Evolutionary conservation across 805 yeast genomes (phyloP).

Genomic region (Yamadazyma nakazawae): DNA sequence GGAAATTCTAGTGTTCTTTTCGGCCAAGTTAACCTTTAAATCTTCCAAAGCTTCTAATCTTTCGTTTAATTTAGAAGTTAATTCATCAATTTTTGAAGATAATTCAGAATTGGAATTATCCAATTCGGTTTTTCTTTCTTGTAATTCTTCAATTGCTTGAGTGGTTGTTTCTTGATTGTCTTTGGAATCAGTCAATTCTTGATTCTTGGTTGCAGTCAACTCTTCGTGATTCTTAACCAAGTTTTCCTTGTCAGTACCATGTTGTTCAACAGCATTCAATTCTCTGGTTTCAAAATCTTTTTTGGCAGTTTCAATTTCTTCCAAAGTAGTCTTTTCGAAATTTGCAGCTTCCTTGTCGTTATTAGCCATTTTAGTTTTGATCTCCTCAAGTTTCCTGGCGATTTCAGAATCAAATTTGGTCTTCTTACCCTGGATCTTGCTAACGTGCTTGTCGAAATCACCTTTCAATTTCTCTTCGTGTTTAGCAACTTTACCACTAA

Average conservation of each 20-base stretch:
- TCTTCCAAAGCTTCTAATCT: slow-evolving; percentile 31
- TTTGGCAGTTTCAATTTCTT: slow-evolving; percentile 44
- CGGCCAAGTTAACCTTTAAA: slow-evolving; percentile 29
- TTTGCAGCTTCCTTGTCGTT: slow-evolving; percentile 32
- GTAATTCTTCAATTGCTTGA: slow-evolving; percentile 42
- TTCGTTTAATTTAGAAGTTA: slow-evolving; percentile 41
- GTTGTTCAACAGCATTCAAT: slow-evolving; percentile 44
- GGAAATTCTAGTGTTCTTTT: slow-evolving; percentile 27
- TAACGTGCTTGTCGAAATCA: slow-evolving; percentile 35
- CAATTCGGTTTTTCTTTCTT: slow-evolving; percentile 40
- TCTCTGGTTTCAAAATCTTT: slow-evolving; percentile 46
- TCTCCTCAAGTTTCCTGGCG: slow-evolving; percentile 24
- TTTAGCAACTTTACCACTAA: slow-evolving; percentile 31
- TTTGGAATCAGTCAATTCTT: slow-evolving; percentile 42
- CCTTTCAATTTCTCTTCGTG: slow-evolving; percentile 35
- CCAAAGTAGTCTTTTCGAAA: slow-evolving; percentile 40
- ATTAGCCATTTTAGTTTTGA: slow-evolving; percentile 21
- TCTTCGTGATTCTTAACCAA: slow-evolving; percentile 42
- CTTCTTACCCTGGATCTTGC: slow-evolving; percentile 37
- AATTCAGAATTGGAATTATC: slow-evolving; percentile 39
- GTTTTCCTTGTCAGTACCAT: slow-evolving; percentile 42
- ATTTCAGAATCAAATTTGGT: slow-evolving; percentile 41
- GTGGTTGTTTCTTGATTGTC: slow-evolving; percentile 41
- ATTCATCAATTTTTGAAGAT: slow-evolving; percentile 37
- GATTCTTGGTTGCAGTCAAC: slow-evolving; percentile 43